Conservation (phyloP, 1,139 yeast genomes). For the Kodamaea sp. region DNA sequence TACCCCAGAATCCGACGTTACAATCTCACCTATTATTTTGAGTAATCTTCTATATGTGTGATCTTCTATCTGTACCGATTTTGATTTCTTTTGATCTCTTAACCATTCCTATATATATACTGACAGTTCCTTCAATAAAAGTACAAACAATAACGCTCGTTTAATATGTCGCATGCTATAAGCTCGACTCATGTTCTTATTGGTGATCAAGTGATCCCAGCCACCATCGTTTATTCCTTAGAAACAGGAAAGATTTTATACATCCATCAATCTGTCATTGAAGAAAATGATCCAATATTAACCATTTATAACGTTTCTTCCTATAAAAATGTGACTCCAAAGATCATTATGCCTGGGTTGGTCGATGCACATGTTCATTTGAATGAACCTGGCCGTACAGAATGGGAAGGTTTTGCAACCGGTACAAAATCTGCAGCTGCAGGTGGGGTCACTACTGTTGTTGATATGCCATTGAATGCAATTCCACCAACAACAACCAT, state of each 20-base stretch:
- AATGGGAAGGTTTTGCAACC: conserved; percentile 93
- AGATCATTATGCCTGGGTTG: conserved; percentile 77
- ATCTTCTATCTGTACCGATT: background rate
- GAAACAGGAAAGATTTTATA: conserved; percentile 64
- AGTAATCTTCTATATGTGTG: too few species aligned
- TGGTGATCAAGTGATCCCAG: conserved; percentile 49
- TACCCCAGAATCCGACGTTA: too few species aligned
- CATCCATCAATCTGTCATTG: conserved; percentile 33
- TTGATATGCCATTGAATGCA: conserved; percentile 95
- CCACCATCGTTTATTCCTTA: conserved; percentile 63
- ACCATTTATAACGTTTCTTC: conserved; percentile 39
- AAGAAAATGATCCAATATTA: conserved; percentile 36
- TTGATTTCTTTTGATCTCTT: background rate
- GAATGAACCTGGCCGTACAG: conserved; percentile 92
- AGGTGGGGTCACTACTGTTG: conserved; percentile 94
- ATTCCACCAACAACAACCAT: conserved; percentile 92
- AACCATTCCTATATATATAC: background rate
- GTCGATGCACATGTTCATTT: conserved; percentile 93
- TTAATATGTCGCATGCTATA: conserved; percentile 56
- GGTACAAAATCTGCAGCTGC: conserved; percentile 91
- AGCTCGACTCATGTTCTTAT: conserved; percentile 64
- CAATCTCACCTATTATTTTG: too few species aligned
- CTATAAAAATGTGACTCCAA: conserved; percentile 58
- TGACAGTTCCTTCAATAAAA: background rate
- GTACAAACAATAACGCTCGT: background rate